These are phyloP conservation scores for Alternaria ventricosa DNA, from an alignment of 2,329 filamentous ascomycete species.

Conservation along the genomic window DNA sequence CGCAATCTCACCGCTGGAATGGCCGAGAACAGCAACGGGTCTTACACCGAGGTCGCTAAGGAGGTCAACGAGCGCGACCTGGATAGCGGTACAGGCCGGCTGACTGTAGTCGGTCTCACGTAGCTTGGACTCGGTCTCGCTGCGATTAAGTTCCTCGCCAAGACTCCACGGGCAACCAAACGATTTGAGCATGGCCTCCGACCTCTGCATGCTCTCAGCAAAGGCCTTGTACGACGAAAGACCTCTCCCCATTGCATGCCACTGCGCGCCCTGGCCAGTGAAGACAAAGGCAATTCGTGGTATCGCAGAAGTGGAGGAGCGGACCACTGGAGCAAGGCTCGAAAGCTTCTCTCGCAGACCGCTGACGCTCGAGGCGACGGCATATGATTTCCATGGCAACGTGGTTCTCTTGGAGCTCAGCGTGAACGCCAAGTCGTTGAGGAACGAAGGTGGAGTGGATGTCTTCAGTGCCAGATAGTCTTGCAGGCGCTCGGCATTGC, in stretches of 20 bases:
- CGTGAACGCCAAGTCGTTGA: slow-evolving; percentile 6
- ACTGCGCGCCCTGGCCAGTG: slow-evolving; percentile 45
- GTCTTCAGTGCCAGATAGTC: slow-evolving; percentile 3
- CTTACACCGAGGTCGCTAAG: slow-evolving; percentile 13
- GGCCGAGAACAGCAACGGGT: slow-evolving; percentile 21
- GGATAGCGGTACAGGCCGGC: slow-evolving; percentile 25
- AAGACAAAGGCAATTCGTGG: slow-evolving; percentile 33
- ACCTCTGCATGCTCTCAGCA: slow-evolving; percentile 6
- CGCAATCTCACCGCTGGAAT: slow-evolving; percentile 31
- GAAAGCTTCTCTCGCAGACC: neutral
- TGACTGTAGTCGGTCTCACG: slow-evolving; percentile 19
- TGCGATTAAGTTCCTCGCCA: slow-evolving; percentile 7
- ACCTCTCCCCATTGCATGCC: slow-evolving; percentile 38
- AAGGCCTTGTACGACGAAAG: neutral
- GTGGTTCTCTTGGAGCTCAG: slow-evolving; percentile 2
- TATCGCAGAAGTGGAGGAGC: slow-evolving; percentile 3
- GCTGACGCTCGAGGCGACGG: neutral
- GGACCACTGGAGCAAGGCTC: slow-evolving; percentile 6
- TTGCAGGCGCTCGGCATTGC: slow-evolving; percentile 6
- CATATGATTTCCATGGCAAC: slow-evolving; percentile 10
- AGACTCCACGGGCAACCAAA: slow-evolving; percentile 9
- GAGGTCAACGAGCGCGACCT: slow-evolving; percentile 27
- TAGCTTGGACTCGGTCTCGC: neutral
- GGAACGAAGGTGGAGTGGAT: neutral
- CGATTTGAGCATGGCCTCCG: slow-evolving; percentile 8